A percentile compares a stretch with the other conserved stretches of the same genome.
Conservation (phyloP, 306 rosid genomes). For the Vigna hirtella region DNA sequence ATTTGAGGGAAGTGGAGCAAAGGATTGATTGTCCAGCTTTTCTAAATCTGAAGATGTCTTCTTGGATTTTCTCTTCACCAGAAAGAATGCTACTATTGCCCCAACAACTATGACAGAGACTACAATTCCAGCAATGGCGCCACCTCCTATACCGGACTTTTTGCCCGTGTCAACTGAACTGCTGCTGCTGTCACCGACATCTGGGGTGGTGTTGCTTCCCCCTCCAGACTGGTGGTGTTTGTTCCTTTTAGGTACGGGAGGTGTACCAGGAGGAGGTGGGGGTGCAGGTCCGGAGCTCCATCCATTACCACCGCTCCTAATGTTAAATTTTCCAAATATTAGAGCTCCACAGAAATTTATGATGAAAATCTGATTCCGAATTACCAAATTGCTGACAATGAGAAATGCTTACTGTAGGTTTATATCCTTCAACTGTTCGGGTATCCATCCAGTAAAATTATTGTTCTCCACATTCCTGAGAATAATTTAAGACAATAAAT, state of each 20-base stretch:
- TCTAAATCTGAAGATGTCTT: slow-evolving; percentile 74
- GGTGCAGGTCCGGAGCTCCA: slow-evolving; percentile 96
- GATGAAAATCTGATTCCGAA: slow-evolving; percentile 30
- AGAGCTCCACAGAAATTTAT: slow-evolving; percentile 39
- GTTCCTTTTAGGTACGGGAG: slow-evolving; percentile 59
- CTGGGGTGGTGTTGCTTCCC: slow-evolving; percentile 50
- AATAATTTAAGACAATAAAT: slow-evolving; percentile 45
- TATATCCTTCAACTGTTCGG: slow-evolving; percentile 70
- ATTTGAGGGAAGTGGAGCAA: slow-evolving; percentile 65
- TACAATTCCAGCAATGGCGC: slow-evolving; percentile 86
- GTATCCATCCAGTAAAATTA: slow-evolving; percentile 90
- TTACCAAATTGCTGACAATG: slow-evolving; percentile 35
- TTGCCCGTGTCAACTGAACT: slow-evolving; percentile 51
- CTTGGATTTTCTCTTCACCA: slow-evolving; percentile 78
- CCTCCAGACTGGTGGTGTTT: slow-evolving; percentile 65
- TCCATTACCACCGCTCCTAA: slow-evolving; percentile 74
- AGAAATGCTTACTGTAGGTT: slow-evolving; percentile 71
- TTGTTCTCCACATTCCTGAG: slow-evolving; percentile 90
- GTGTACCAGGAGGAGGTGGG: slow-evolving; percentile 89
- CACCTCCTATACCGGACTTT: slow-evolving; percentile 83
- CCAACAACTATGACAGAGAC: slow-evolving; percentile 75
- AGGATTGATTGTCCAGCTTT: slow-evolving; percentile 68
- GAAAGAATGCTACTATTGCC: slow-evolving; percentile 73
- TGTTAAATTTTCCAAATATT: slow-evolving; percentile 42
- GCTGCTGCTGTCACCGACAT: slow-evolving; percentile 39